Base-by-base conservation (phyloP, 164 flowering plant genomes). In the Euptelea pleiosperma region DNA sequence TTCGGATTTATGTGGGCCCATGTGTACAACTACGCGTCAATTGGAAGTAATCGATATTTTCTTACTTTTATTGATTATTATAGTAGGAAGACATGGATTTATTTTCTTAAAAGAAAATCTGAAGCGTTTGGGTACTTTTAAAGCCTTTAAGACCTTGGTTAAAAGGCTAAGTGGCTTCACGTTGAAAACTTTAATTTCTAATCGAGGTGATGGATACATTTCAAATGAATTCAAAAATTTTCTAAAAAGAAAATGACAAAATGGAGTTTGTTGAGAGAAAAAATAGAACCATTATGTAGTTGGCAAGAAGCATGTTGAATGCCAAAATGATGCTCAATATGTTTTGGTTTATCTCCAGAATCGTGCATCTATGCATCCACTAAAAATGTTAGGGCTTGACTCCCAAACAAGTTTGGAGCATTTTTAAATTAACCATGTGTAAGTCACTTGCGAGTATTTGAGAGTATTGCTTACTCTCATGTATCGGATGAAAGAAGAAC, bases 221-320 rank as follows among this genome's bases (percentile, higher is more conserved):
- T 39, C 48, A 6, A 34, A 24, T 37, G 48, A 60, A 4, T 51
- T 59, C 35, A 22, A 11, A 5, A 5, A 8, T 1, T 45, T n/a
- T 34, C n/a, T 25, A 10, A 6, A 47, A 30, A 21, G 14, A 34
- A 18, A n/a, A 35, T 59, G 44, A 11, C 50, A 52, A 30, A 61
- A 61, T 40, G 50, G 57, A 16, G 47, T n/a, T 61, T 2, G 35
- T 6, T 0, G 44, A 60, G 15, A 21, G 42, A 5, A 61, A 61
- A n/a, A 61, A 52, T 40, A 28, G n/a, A 40, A 61, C 56, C 0
- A 19, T 42, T 12, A 21, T 56, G 6, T 48, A 56, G 22, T 14
- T 56, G 28, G 46, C 37, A 0, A 40, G 48, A 45, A 45, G 61
- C 18, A 58, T 58, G 61, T 57, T 57, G 10, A 30, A 42, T n/a